Conservation (phyloP, 1,284 basidiomycete genomes). For the Papiliotrema laurentii region DNA sequence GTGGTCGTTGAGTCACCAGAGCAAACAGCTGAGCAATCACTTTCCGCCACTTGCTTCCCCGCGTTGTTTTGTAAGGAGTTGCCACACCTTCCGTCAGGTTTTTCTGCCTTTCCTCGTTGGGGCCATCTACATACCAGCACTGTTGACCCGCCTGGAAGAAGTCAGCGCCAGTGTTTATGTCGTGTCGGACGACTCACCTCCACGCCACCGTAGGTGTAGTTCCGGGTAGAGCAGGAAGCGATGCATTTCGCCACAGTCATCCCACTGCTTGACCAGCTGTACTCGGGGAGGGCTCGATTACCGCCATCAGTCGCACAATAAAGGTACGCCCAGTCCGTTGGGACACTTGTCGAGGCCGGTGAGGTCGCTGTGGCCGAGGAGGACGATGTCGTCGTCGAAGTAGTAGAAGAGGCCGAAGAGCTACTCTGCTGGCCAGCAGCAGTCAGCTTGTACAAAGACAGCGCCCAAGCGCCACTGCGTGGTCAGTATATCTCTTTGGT, state of each 20-base stretch:
- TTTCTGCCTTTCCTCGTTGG: no score
- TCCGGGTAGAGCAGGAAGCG: background rate
- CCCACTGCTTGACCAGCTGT: background rate
- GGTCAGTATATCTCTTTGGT: no score
- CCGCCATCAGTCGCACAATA: conserved; percentile 1
- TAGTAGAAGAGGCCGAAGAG: background rate
- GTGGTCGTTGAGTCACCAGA: background rate
- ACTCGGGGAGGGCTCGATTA: background rate
- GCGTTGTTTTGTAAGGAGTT: background rate
- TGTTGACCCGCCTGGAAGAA: background rate
- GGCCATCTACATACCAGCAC: no score
- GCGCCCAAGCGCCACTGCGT: background rate
- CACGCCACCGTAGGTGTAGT: background rate
- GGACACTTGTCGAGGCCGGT: background rate
- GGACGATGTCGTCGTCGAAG: conserved; percentile 3
- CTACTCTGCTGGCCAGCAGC: conserved; percentile 1
- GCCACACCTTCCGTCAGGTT: no score
- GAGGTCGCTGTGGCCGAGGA: background rate
- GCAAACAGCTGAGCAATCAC: background rate
- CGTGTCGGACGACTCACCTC: background rate
- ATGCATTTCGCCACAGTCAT: background rate
- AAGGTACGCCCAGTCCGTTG: background rate
- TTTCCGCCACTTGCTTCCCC: background rate
- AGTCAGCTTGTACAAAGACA: conserved; percentile 5
- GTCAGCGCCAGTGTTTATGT: background rate